Base-by-base conservation (phyloP, 169 alveolate genomes). In the Cryptosporidium bovis region DNA sequence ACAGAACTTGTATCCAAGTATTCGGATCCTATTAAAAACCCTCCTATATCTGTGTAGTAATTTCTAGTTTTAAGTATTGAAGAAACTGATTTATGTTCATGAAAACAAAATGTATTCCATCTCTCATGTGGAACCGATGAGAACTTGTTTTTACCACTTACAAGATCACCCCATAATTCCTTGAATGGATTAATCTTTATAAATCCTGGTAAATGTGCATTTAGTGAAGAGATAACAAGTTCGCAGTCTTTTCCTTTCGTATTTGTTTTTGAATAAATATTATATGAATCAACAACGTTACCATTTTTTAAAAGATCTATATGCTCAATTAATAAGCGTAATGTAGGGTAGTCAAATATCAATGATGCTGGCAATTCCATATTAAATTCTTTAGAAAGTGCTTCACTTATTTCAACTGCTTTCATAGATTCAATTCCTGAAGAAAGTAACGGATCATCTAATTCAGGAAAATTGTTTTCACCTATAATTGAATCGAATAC, bases 391-490 rank as follows among this genome's bases (percentile, higher is more conserved):
- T 60, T 83, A 50, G 94, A 83, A 68, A 93, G 91, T 34, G 92
- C 91, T 82, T 92, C 91, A 48, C 96, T 91, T 83, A 93, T 91
- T 77, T 93, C 96, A 29, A 93, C 95, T 0, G 96, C 96, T 20
- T 94, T 93, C 36, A 93, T 67, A 65, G 96, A 93, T 51, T 93
- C 96, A 44, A 93, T 83, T 18, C 96, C 96, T 1, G 83, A 82
- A 66, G 91, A 93, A 82, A 90, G 87, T 55, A 93, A 82, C 5
- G 96, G 91, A 7, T 91, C 82, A 18, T 82, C 84, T 34, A 90
- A 65, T n/a, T 77, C 64, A 27, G 87, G 87, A 56, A 62, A 36
- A n/a, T 44, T 36, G 6, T 62, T 62, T 15, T 77, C 64, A 20
- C 87, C 87, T 44, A 77, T 8, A 12, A 77, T 60, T 15, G 77